Evolutionary conservation across 2,329 filamentous ascomycete genomes (phyloP).

Genomic region (Talaromyces albobiverticillius): DNA sequence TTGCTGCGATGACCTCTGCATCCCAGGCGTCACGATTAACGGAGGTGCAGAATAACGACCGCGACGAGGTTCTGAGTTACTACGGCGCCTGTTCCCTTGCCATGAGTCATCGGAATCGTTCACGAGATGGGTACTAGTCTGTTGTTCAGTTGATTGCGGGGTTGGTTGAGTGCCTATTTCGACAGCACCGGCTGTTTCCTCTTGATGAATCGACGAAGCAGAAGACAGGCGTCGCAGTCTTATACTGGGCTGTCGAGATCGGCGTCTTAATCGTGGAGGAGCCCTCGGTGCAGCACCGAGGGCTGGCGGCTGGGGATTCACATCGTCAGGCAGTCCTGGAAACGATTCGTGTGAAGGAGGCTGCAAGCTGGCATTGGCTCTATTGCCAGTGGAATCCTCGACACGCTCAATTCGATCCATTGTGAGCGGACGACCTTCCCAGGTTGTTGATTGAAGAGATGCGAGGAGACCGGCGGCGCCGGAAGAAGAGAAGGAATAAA

Average conservation of each 20-base stretch:
- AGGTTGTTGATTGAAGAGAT: not conserved
- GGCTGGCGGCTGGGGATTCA: not conserved
- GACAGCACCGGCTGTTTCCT: not conserved
- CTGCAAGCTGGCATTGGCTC: conserved; percentile 5
- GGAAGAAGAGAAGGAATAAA: not conserved
- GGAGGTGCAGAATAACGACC: conserved; percentile 30
- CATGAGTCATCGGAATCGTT: conserved; percentile 27
- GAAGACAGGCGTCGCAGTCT: conserved; percentile 20
- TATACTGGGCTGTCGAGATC: conserved; percentile 19
- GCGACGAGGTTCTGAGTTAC: conserved; percentile 39
- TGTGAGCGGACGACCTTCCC: not conserved
- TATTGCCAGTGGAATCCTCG: conserved; percentile 20
- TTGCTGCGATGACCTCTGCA: conserved; percentile 18
- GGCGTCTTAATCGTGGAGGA: not conserved
- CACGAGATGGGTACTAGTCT: conserved; percentile 1
- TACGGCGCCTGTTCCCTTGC: conserved; percentile 34
- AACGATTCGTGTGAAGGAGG: conserved; percentile 16
- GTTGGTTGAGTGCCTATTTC: not conserved
- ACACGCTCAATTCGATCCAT: conserved; percentile 41
- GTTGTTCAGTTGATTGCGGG: not conserved
- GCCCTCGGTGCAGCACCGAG: not conserved
- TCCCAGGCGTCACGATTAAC: conserved; percentile 19
- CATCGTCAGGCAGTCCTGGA: conserved; percentile 17
- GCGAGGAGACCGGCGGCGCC: not conserved
- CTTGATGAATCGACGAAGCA: conserved; percentile 5